Evolutionary conservation across 2,329 filamentous ascomycete genomes (phyloP), one percentile per base, ranked within the genome.

Genomic region (Nectriaceae sp.): DNA sequence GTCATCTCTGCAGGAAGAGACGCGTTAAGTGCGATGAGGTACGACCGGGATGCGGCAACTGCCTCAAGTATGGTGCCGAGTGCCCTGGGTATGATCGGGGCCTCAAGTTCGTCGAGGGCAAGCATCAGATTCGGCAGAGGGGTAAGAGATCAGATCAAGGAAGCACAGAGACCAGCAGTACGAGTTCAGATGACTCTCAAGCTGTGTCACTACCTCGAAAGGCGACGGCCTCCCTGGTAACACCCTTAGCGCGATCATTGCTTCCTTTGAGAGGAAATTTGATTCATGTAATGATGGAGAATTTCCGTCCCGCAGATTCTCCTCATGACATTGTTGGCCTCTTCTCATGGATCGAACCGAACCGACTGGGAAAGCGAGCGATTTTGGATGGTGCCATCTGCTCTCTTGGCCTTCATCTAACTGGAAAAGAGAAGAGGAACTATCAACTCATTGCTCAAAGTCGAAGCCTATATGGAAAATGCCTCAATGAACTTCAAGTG

Each of bases 11-110:
- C 59, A 65, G 70, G 49, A 69, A 66, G 58, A 65, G 72, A 46
- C 67, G 67, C 40, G 66, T 74, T 49, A 71, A 75, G 64, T 78
- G 76, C 52, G 75, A 79, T 56, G 68, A 76, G 58, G 62, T 53
- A 19, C 68, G 65, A 11, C 75, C 75, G 11, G 63, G 59, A 44
- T 73, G 71, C 46, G 61, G 58, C 20, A 74, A 74, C 44, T 74
- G 72, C 56, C 49, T 59, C 44, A 69, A 63, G 43, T 73, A 73
- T 48, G 68, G 69, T 29, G 65, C 59, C 19, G 57, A 60, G 6
- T 74, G 70, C 46, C 68, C 70, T 5, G 71, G 70, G n/a, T 74
- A 72, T 50, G 65, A 70, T 39, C 63, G 65, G 24, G 50, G 52
- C 33, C 56, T 66, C 52, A 74, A 75, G 56, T 74, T 74, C 46